Conservation (phyloP, 2,329 filamentous ascomycete genomes). For the Fusarium palustre region DNA sequence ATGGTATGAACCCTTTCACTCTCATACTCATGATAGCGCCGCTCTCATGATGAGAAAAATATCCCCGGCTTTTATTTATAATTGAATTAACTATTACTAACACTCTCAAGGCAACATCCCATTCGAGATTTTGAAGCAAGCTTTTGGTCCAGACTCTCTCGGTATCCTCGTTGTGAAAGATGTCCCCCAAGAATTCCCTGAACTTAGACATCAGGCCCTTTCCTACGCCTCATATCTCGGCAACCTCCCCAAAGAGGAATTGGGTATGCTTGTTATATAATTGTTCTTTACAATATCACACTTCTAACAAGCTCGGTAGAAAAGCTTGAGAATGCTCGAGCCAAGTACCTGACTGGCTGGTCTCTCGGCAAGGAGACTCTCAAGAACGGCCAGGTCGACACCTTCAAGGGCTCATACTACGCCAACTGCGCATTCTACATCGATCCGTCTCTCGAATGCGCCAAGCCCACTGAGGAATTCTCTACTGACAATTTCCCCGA, state of each 20-base stretch:
- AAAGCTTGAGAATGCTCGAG: conserved; percentile 68
- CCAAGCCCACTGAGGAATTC: conserved; percentile 69
- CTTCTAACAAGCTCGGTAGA: conserved; percentile 50
- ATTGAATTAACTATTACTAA: conserved; percentile 22
- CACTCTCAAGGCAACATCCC: conserved; percentile 69
- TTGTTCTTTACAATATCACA: background rate
- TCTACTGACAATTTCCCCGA: conserved; percentile 77
- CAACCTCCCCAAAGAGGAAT: conserved; percentile 76
- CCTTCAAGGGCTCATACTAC: conserved; percentile 85
- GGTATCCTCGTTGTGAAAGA: conserved; percentile 95
- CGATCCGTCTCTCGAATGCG: conserved; percentile 70
- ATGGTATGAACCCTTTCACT: conserved; percentile 58
- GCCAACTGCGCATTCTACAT: conserved; percentile 85
- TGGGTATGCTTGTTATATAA: conserved; percentile 65
- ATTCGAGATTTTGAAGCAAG: conserved; percentile 76
- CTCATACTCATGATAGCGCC: conserved; percentile 24
- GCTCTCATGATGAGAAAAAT: conserved; percentile 9
- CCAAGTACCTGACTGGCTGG: conserved; percentile 79
- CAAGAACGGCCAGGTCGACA: conserved; percentile 81
- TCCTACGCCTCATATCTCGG: conserved; percentile 92
- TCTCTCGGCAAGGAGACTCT: conserved; percentile 85
- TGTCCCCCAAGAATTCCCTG: conserved; percentile 76
- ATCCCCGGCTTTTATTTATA: background rate
- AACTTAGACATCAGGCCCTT: conserved; percentile 78
- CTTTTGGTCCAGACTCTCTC: conserved; percentile 90